Evolutionary conservation across 2,329 filamentous ascomycete species (phyloP).

Genomic region (Calycina marina): DNA sequence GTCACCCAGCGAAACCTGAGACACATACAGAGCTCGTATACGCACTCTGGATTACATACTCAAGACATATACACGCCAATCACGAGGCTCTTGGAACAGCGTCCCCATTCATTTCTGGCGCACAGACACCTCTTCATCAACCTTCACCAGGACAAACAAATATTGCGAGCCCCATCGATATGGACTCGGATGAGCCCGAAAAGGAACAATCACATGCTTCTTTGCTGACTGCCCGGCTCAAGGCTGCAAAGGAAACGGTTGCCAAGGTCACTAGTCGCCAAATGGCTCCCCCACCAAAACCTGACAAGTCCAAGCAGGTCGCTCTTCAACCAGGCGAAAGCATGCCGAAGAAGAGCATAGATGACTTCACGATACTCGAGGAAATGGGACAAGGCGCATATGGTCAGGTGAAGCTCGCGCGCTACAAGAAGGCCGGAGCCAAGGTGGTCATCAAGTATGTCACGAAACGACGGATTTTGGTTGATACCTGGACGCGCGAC

Average conservation of each 20-base stretch:
- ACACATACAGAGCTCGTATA: constrained; percentile 67
- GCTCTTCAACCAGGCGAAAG: constrained; percentile 17
- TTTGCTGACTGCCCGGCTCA: constrained; percentile 40
- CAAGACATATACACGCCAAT: constrained; percentile 72
- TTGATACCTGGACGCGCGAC: constrained; percentile 97
- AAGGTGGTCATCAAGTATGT: constrained; percentile 94
- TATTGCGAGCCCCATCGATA: constrained; percentile 39
- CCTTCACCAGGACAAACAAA: constrained; percentile 62
- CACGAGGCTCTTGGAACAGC: constrained; percentile 43
- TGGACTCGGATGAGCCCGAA: constrained; percentile 35
- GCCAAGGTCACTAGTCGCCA: constrained; percentile 34
- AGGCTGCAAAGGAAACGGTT: constrained; percentile 40
- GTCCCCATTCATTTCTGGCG: constrained; percentile 48
- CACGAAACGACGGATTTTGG: constrained; percentile 88
- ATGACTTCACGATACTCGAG: constrained; percentile 83
- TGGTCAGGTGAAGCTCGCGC: constrained; percentile 88
- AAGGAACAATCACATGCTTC: constrained; percentile 27
- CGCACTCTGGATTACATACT: constrained; percentile 95
- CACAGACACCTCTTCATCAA: constrained; percentile 60
- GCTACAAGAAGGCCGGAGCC: constrained; percentile 60
- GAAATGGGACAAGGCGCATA: constrained; percentile 99
- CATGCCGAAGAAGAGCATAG: constrained; percentile 65
- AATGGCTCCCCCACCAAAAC: constrained; percentile 15
- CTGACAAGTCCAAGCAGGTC: constrained; percentile 23
- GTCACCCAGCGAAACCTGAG: constrained; percentile 28